Percentiles rank a stretch among this genome's conserved stretches.
These are phyloP conservation scores for Eremomyces bilateralis DNA, from an alignment of 495 filamentous ascomycete genomes.

Conservation along the genomic window DNA sequence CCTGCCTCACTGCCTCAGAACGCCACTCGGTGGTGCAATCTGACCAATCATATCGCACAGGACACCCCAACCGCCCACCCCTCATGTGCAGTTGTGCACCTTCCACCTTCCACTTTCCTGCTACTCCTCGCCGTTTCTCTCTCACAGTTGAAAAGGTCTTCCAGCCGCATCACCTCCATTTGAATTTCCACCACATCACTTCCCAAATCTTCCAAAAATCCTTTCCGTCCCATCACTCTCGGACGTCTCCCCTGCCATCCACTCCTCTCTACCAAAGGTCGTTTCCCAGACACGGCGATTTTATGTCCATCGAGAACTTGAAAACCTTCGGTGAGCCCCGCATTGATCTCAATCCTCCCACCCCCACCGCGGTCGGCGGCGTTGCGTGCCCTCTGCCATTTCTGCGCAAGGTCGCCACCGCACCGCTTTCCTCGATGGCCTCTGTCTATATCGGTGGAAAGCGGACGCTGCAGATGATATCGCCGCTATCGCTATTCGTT, in stretches of 20 bases:
- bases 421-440: background rate
- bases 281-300: conserved; percentile 33
- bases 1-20: no score
- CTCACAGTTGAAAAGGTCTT: background rate
- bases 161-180: background rate
- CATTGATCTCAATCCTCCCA: background rate
- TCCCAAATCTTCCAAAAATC: background rate
- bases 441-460: background rate
- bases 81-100: no score
- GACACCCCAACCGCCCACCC: no score
- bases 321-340: conserved; percentile 82
- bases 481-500: background rate
- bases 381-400: background rate
- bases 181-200: background rate
- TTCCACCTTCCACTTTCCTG: no score
- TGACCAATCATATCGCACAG: no score
- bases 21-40: no score
- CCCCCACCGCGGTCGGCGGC: background rate
- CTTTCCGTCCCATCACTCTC: no score
- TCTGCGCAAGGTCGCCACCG: background rate
- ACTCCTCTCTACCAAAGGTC: conserved; percentile 6
- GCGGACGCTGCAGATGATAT: background rate
- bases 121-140: background rate
- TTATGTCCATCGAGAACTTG: conserved; percentile 99
- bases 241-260: background rate